Evolutionary conservation across 805 yeast species (phyloP).

Genomic region (Wickerhamiella lipophila): DNA sequence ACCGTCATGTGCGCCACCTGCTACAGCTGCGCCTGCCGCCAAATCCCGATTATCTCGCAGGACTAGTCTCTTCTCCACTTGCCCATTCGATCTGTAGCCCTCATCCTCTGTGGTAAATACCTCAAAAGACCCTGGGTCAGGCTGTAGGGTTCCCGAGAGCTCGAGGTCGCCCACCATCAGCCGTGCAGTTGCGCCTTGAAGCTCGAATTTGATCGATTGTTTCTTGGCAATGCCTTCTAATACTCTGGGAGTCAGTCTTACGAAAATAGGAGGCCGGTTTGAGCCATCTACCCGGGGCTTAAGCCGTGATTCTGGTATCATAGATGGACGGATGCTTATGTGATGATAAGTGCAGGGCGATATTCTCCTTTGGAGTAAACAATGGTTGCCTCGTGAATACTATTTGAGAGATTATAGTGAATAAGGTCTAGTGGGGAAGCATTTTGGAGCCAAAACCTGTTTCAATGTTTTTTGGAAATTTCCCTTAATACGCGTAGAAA

Average conservation of each 20-base stretch:
- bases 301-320: slow-evolving; percentile 7
- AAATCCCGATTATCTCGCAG: background rate
- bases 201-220: slow-evolving; percentile 8
- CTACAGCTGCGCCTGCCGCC: background rate
- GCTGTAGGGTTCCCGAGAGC: slow-evolving; percentile 14
- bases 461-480: too few species aligned
- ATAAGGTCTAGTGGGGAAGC: too few species aligned
- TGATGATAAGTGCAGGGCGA: background rate
- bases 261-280: slow-evolving; percentile 20
- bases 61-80: slow-evolving; percentile 15
- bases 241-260: slow-evolving; percentile 17
- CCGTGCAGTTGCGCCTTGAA: slow-evolving; percentile 14
- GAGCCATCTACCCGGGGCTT: background rate
- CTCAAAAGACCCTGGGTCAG: slow-evolving; percentile 21
- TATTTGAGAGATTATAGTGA: too few species aligned
- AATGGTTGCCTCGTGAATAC: background rate
- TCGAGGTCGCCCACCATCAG: slow-evolving; percentile 14
- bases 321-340: background rate
- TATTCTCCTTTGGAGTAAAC: background rate
- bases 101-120: slow-evolving; percentile 10
- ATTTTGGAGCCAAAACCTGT: too few species aligned
- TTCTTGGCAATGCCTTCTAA: slow-evolving; percentile 7
- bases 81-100: slow-evolving; percentile 16
- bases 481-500: too few species aligned
- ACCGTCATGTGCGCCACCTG: too few species aligned